These are phyloP conservation scores for Zasmidium citrigriseum DNA, from an alignment of 2,329 filamentous ascomycete genomes.

Conservation along the genomic window DNA sequence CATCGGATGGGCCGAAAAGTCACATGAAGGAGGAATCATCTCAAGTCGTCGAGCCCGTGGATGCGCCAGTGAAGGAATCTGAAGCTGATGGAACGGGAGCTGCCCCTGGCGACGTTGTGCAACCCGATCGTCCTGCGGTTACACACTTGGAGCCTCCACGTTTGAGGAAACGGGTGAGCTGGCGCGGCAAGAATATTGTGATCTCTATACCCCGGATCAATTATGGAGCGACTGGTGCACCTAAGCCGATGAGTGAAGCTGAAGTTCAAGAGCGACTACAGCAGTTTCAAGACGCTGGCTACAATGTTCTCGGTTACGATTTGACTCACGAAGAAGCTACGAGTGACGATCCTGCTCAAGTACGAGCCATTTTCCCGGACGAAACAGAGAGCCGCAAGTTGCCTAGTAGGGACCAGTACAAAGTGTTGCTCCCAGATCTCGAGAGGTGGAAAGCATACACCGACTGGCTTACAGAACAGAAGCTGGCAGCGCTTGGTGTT, in stretches of 20 bases:
- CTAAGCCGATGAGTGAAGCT: slow-evolving; percentile 46
- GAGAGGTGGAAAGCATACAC: slow-evolving; percentile 79
- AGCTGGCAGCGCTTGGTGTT: slow-evolving; percentile 87
- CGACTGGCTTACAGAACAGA: slow-evolving; percentile 81
- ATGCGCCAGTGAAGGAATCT: background rate
- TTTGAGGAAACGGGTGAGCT: slow-evolving; percentile 46
- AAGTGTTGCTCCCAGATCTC: slow-evolving; percentile 69
- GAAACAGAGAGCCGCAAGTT: slow-evolving; percentile 39
- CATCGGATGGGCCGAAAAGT: background rate
- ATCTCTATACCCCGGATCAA: slow-evolving; percentile 47
- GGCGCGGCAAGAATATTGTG: slow-evolving; percentile 48
- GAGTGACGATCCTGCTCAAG: slow-evolving; percentile 51
- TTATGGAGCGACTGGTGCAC: slow-evolving; percentile 43
- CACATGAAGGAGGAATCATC: background rate
- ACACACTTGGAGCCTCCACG: slow-evolving; percentile 36
- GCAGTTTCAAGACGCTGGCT: slow-evolving; percentile 69
- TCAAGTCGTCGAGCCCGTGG: background rate
- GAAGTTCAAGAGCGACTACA: slow-evolving; percentile 64
- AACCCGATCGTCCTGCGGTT: slow-evolving; percentile 3
- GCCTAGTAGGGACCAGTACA: slow-evolving; percentile 50
- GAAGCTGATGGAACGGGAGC: background rate
- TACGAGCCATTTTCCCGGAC: slow-evolving; percentile 68
- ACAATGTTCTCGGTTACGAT: slow-evolving; percentile 69
- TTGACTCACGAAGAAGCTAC: slow-evolving; percentile 50
- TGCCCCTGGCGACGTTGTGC: background rate